Percentiles rank a stretch among this genome's conserved stretches.
Evolutionary conservation across 352 stramenopile species (phyloP).

Genomic region (Phytophthora nicotianae): DNA sequence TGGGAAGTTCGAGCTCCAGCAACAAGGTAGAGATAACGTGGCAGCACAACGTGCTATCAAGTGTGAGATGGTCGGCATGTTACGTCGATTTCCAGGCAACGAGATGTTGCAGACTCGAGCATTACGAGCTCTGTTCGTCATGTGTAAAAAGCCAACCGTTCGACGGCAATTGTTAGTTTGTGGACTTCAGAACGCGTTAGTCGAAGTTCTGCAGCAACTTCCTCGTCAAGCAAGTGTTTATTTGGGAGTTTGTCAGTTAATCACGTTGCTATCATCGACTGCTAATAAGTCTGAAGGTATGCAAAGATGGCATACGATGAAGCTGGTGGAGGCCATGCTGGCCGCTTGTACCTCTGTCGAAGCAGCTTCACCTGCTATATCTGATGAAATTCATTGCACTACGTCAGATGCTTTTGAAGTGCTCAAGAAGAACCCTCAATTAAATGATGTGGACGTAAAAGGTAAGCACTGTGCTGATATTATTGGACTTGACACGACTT

Average conservation of each 20-base stretch:
- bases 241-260: constrained; percentile 28
- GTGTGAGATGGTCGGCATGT: constrained; percentile 35
- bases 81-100: constrained; percentile 33
- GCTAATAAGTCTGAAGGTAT: constrained; percentile 1
- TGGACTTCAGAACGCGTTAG: constrained; percentile 27
- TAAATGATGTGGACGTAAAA: constrained; percentile 13
- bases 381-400: constrained; percentile 8
- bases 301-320: constrained; percentile 13
- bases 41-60: constrained; percentile 25
- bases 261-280: constrained; percentile 22
- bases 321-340: constrained; percentile 21
- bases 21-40: constrained; percentile 17
- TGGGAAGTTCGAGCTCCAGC: constrained; percentile 11
- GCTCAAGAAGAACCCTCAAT: constrained; percentile 2
- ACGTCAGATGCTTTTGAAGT: constrained; percentile 9
- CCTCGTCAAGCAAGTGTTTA: constrained; percentile 25
- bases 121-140: constrained; percentile 24
- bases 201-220: constrained; percentile 31
- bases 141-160: constrained; percentile 27
- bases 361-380: neutral
- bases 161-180: constrained; percentile 31
- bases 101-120: constrained; percentile 29
- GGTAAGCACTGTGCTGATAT: constrained; percentile 6
- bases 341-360: constrained; percentile 11
- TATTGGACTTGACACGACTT: neutral